Percentiles rank a stretch among this genome's conserved stretches.
These are phyloP conservation scores for Backusella psychrophila DNA, from an alignment of 192 early-diverging fungal species.

Conservation along the genomic window DNA sequence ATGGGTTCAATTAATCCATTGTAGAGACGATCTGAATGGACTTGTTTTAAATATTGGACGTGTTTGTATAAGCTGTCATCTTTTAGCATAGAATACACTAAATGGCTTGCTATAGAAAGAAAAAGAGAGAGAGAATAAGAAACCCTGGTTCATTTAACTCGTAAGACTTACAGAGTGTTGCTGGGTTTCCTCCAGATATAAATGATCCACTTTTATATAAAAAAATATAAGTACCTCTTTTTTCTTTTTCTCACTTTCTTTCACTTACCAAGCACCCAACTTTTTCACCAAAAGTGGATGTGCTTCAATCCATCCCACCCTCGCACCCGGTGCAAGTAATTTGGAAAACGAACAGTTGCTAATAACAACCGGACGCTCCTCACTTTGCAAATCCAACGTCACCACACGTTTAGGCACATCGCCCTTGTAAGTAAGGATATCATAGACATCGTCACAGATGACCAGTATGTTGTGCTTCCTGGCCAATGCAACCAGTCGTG, in stretches of 20 bases:
- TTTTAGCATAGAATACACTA: constrained; percentile 11
- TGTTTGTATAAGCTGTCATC: constrained; percentile 5
- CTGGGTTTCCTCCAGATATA: constrained; percentile 31
- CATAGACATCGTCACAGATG: constrained; percentile 39
- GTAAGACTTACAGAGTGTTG: constrained; percentile 16
- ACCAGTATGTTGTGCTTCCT: constrained; percentile 24
- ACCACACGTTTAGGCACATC: constrained; percentile 9
- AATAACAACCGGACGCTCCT: constrained; percentile 1
- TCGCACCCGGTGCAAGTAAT: constrained; percentile 27
- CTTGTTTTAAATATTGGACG: background rate
- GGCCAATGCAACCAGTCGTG: constrained; percentile 24
- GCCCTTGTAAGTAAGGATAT: constrained; percentile 27
- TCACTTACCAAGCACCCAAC: constrained; percentile 15
- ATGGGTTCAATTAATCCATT: constrained; percentile 20
- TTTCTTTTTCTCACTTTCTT: background rate
- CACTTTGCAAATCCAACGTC: constrained; percentile 17
- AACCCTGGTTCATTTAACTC: too few species aligned
- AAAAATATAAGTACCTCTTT: background rate
- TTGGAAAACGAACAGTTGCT: constrained; percentile 38
- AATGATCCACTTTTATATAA: constrained; percentile 25
- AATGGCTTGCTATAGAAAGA: constrained; percentile 8
- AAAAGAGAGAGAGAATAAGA: background rate
- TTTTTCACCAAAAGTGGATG: constrained; percentile 3
- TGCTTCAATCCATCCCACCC: constrained; percentile 32
- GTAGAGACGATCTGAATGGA: constrained; percentile 3